Base-by-base conservation (phyloP, 164 flowering plant species). In the Berberis vulgaris region DNA sequence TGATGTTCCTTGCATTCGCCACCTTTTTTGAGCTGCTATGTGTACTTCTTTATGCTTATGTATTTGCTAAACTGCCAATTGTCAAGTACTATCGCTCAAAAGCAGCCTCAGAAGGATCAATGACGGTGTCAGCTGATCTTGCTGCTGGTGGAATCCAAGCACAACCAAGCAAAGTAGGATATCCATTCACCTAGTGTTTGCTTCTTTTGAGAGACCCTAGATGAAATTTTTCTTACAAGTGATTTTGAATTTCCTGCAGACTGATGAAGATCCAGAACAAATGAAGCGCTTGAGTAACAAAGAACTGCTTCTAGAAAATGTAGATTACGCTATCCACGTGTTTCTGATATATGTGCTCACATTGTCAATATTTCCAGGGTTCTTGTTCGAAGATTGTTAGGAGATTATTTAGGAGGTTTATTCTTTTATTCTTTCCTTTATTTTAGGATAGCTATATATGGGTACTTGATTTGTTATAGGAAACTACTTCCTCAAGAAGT, bases 61-160 rank as follows among this genome's bases (percentile, higher is more conserved):
- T 79, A 60, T 91, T 91, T 59, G 82, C 88, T 2, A 88, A 81
- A 49, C 76, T 91, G 3, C 87, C 91, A 13, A 72, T 84, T 52
- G 86, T 88, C 49, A 88, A 85, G 75, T 81, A 86, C 66, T 86
- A 80, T 59, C 88, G 89, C 11, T 41, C 80, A 43, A 91, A 88
- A 69, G 96, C 97, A 44, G 95, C 91, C 40, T 73, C 79, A 2
- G 88, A 90, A 73, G 97, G 96, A 40, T 86, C 91, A 3, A 84
- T 79, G 70, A 85, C 97, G 0, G 91, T 91, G n/a, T 60, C 84
- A 1, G 84, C 85, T 59, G 95, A 90, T 65, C 93, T 88, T 68
- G 87, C 80, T 57, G 95, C 89, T 46, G 84, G 72, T 62, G 97
- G 95, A 41, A 74, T 84, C 66, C 74, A 77, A 55, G 46, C 74